These are phyloP conservation scores for Aspergillus unguis DNA, from an alignment of 2,329 filamentous ascomycete species.

Conservation along the genomic window DNA sequence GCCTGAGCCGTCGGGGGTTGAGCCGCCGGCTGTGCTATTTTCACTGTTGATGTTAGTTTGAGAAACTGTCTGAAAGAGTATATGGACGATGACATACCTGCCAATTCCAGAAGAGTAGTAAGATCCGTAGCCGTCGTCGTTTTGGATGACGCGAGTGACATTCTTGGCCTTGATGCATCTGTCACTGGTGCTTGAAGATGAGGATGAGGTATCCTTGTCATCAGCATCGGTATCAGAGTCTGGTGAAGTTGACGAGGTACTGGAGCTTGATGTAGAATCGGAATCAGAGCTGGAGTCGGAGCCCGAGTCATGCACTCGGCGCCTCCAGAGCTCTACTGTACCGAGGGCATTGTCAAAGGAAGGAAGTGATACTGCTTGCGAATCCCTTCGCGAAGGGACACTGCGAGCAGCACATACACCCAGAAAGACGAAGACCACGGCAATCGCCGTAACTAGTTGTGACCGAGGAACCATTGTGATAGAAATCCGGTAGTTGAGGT, in stretches of 20 bases:
- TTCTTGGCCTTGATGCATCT: not conserved
- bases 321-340: not conserved
- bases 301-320: not conserved
- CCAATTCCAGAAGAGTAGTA: conserved; percentile 2
- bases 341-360: not conserved
- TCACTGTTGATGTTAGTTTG: not conserved
- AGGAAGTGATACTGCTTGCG: not conserved
- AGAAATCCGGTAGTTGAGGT: not conserved
- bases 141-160: not conserved
- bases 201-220: not conserved
- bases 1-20: conserved; percentile 7
- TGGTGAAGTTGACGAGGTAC: not conserved
- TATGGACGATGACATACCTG: not conserved
- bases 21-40: conserved; percentile 6
- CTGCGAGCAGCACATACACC: not conserved
- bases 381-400: not conserved
- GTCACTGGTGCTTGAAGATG: not conserved
- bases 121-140: not conserved
- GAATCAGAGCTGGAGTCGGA: not conserved
- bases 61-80: not conserved
- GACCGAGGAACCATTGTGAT: not conserved
- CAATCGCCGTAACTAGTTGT: not conserved
- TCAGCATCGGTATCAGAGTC: not conserved
- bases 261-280: not conserved
- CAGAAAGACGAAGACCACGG: not conserved